A percentile compares a stretch with the other conserved stretches of the same genome.
Evolutionary conservation across 179 eudicot genomes (phyloP).

Genomic region (Beta lomatogona): DNA sequence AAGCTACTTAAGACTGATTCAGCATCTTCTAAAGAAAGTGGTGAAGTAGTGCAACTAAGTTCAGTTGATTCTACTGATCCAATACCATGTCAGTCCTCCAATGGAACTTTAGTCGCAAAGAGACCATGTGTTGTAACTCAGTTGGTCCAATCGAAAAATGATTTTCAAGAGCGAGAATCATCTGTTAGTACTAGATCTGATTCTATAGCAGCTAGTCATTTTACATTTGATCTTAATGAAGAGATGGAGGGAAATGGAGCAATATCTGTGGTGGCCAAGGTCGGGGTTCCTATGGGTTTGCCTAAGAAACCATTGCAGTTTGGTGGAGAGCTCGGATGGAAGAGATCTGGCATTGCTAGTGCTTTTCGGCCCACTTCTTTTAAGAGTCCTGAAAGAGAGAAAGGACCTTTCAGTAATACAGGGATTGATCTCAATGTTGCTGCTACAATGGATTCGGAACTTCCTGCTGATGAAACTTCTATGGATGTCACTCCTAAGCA

Average conservation of each 20-base stretch:
- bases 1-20: constrained; percentile 46
- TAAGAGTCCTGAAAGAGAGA: constrained; percentile 14
- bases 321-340: constrained; percentile 62
- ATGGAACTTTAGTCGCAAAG: constrained; percentile 16
- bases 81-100: constrained; percentile 20
- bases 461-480: constrained; percentile 18
- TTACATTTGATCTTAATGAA: constrained; percentile 54
- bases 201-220: background rate
- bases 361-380: constrained; percentile 52
- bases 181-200: constrained; percentile 27
- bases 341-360: constrained; percentile 47
- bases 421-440: constrained; percentile 69
- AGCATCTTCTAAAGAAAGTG: constrained; percentile 41
- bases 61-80: constrained; percentile 37
- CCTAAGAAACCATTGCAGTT: constrained; percentile 54
- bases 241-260: constrained; percentile 32
- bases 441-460: constrained; percentile 41
- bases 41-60: constrained; percentile 23
- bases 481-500: constrained; percentile 21
- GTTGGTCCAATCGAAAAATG: constrained; percentile 22
- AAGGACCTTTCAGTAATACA: background rate
- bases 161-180: constrained; percentile 25
- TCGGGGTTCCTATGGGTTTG: constrained; percentile 48
- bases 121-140: constrained; percentile 23
- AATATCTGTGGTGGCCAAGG: constrained; percentile 54